phyloP scores from a whole-genome alignment of 2,329 filamentous ascomycete species.

The Phaeophleospora eucalypticola region DNA sequence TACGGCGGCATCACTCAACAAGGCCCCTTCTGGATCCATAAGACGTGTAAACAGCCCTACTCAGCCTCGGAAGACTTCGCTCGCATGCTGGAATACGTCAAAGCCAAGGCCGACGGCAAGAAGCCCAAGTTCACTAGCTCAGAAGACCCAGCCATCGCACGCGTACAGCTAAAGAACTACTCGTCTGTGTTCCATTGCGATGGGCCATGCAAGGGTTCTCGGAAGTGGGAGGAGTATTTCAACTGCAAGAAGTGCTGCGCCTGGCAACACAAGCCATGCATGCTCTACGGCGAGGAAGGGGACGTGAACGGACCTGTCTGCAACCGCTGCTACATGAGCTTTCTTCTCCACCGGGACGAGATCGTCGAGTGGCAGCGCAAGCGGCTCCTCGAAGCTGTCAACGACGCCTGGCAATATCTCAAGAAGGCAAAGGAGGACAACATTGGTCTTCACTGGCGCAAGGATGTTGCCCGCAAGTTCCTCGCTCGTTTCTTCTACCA shows the following conservation, averaged over 20 bases:
- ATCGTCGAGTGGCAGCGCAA: constrained; percentile 45
- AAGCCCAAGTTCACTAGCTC: not conserved
- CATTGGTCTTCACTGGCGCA: not conserved
- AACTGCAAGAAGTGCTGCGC: constrained; percentile 19
- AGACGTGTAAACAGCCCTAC: constrained; percentile 11
- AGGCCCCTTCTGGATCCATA: constrained; percentile 12
- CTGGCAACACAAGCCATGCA: constrained; percentile 23
- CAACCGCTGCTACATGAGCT: constrained; percentile 19
- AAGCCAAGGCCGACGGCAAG: not conserved
- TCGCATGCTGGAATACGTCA: not conserved
- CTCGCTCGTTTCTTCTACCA: constrained; percentile 12
- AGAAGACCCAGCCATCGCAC: not conserved
- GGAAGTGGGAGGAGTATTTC: constrained; percentile 11
- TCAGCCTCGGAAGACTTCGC: not conserved
- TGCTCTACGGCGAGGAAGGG: constrained; percentile 16
- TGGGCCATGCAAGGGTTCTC: constrained; percentile 18
- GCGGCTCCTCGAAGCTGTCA: constrained; percentile 11
- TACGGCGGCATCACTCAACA: constrained; percentile 4
- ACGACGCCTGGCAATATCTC: constrained; percentile 15
- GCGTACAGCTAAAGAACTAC: constrained; percentile 12
- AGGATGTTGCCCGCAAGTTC: constrained; percentile 9
- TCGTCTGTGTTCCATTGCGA: constrained; percentile 20
- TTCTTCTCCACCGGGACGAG: constrained; percentile 37
- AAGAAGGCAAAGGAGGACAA: constrained; percentile 8
- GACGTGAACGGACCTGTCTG: constrained; percentile 19